These are phyloP conservation scores for Thermoascus crustaceus DNA, from an alignment of 2,329 filamentous ascomycete species.

Conservation along the genomic window DNA sequence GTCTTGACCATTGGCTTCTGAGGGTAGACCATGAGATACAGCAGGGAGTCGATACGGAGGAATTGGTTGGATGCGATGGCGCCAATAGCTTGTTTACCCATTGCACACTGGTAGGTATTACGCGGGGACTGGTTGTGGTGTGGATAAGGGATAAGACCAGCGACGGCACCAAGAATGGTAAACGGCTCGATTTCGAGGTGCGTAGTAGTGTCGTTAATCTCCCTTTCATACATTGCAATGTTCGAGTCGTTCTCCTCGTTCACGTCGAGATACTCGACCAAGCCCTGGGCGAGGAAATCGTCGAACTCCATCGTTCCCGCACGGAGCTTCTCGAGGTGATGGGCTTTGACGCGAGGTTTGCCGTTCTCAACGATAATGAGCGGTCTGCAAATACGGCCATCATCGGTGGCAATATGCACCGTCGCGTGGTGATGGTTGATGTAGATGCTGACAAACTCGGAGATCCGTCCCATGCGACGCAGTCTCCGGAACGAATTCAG, in stretches of 20 bases:
- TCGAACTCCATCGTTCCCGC: conserved; percentile 84
- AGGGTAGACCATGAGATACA: conserved; percentile 95
- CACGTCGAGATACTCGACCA: conserved; percentile 94
- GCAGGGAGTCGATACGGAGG: conserved; percentile 86
- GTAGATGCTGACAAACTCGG: conserved; percentile 92
- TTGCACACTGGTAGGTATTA: conserved; percentile 98
- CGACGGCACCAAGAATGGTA: conserved; percentile 89
- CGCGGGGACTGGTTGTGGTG: conserved; percentile 98
- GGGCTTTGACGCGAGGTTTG: conserved; percentile 67
- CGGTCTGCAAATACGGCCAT: conserved; percentile 91
- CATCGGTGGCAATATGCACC: conserved; percentile 92
- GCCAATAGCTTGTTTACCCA: conserved; percentile 99
- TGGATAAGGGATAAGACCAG: conserved; percentile 92
- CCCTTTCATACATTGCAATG: conserved; percentile 79
- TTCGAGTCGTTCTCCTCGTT: conserved; percentile 98
- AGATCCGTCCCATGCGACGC: conserved; percentile 81
- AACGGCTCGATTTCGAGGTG: conserved; percentile 98
- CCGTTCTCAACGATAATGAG: conserved; percentile 91
- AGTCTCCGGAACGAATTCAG: conserved; percentile 76
- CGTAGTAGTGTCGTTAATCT: conserved; percentile 75
- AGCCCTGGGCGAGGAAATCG: conserved; percentile 79
- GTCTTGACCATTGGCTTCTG: conserved; percentile 97
- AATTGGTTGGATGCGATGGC: conserved; percentile 98
- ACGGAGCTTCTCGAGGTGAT: conserved; percentile 73
- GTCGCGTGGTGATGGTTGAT: conserved; percentile 89